Base-by-base conservation (phyloP, 75 land plant species). In the Sequoiadendron giganteum region DNA sequence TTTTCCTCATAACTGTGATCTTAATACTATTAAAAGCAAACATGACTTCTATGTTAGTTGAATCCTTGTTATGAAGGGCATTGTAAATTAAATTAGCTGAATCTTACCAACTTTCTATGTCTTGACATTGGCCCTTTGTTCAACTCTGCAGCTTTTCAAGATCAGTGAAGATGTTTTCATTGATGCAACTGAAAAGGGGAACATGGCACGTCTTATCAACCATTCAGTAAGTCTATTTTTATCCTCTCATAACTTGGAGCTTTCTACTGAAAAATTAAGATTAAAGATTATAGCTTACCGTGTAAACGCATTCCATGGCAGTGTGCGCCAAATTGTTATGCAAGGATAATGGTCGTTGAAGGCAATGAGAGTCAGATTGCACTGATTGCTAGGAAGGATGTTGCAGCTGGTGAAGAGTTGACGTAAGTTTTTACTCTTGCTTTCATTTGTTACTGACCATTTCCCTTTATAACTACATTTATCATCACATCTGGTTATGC, bases 151-250 rank as follows among this genome's bases (percentile, higher is more conserved):
- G 97, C 92, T 96, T 2, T 96, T 96, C 89, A 95, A 96, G 88
- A 94, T 98, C 52, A 98, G 97, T 87, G 97, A 98, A 86, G 99
- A 98, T 55, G 91, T 96, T 54, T 97, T 98, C 25, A 89, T 98
- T 73, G 99, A 98, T 95, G 99, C 99, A 21, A 98, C 99, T 58
- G 91, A 95, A 40, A 96, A 92, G 87, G 99, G 99, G 43, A 98
- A 97, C 87, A 94, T 98, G 36, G 99, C 95, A 77, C 97, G 99
- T 43, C 88, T 97, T 45, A 96, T 98, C 79, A 98, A 98, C 82
- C 99, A 98, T 90, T 98, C 99, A 34, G 98, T 97, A 90, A 91
- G 21, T 58, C 61, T 58, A 18, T 58, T 58, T 16, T 18, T 18
- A 19, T 58, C 25, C 61, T 58, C 5, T 58, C 61, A 19, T 58